Conservation (phyloP, 331 rosid species). For the Quercus lobata region DNA sequence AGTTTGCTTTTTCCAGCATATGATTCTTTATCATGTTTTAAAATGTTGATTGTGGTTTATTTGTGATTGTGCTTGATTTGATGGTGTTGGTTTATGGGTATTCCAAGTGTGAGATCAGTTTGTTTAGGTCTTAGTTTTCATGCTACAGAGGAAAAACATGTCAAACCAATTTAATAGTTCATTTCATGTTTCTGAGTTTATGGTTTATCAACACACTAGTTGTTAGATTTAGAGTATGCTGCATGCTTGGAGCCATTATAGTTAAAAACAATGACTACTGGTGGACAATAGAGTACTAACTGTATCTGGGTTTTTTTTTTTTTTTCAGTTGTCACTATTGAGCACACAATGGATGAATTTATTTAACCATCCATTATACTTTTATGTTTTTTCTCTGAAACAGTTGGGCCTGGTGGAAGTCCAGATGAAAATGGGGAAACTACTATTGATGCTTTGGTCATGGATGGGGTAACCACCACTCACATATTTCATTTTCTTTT, state of each 20-base stretch:
- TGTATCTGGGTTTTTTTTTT: neutral
- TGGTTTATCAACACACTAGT: no score
- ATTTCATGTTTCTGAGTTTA: no score
- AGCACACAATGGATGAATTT: neutral
- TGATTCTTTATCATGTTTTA: neutral
- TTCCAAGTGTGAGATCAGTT: neutral
- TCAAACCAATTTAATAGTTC: no score
- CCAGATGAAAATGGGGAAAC: constrained; percentile 99
- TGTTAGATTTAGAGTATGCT: neutral
- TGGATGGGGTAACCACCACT: constrained; percentile 72
- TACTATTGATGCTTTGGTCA: constrained; percentile 82
- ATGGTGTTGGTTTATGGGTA: neutral
- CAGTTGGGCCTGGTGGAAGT: constrained; percentile 99
- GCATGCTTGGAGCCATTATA: neutral
- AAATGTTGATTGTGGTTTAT: neutral
- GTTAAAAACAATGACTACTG: neutral
- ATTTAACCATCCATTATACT: neutral
- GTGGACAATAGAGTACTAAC: neutral
- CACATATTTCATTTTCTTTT: constrained; percentile 3
- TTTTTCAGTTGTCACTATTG: neutral
- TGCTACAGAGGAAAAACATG: no score
- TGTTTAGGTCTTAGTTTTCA: no score
- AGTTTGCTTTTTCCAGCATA: neutral
- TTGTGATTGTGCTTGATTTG: neutral
- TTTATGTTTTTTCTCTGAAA: constrained; percentile 9